These are phyloP conservation scores for Sporopachydermia quercuum DNA, from an alignment of 805 yeast genomes.

Conservation along the genomic window DNA sequence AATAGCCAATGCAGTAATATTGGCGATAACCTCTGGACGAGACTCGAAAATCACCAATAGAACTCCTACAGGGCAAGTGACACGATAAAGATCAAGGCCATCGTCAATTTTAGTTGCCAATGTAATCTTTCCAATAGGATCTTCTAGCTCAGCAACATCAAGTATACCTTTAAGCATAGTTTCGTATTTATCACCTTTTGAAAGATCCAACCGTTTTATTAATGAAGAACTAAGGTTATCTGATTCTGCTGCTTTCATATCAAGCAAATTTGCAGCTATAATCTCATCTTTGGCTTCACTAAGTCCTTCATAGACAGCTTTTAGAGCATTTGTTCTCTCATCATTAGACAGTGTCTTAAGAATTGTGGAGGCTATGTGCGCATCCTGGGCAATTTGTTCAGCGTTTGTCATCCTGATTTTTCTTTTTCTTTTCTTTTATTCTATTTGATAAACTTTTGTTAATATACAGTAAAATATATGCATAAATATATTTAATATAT, in stretches of 20 bases:
- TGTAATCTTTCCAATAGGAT: conserved; percentile 84
- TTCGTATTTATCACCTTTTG: conserved; percentile 74
- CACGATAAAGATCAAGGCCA: conserved; percentile 66
- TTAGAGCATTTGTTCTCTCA: conserved; percentile 58
- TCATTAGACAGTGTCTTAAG: conserved; percentile 66
- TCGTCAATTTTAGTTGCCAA: conserved; percentile 79
- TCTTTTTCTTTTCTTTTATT: too few relatives aligned
- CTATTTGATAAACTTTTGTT: too few relatives aligned
- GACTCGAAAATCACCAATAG: conserved; percentile 86
- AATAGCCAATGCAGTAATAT: conserved; percentile 87
- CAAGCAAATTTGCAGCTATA: conserved; percentile 57
- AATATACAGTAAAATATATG: too few relatives aligned
- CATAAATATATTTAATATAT: too few relatives aligned
- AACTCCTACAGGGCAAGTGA: conserved; percentile 92
- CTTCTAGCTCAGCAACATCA: conserved; percentile 80
- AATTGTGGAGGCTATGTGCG: conserved; percentile 71
- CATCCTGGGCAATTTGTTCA: conserved; percentile 63
- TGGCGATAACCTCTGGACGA: conserved; percentile 97
- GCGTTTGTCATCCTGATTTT: conserved; percentile 28
- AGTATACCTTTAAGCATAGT: conserved; percentile 88
- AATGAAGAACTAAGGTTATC: conserved; percentile 53
- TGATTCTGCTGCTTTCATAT: conserved; percentile 54
- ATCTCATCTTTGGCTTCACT: conserved; percentile 43
- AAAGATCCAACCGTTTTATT: conserved; percentile 71
- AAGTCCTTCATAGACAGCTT: conserved; percentile 58